These are phyloP conservation scores for Coniochaeta pulveracea DNA, from an alignment of 2,329 filamentous ascomycete genomes.

Conservation along the genomic window DNA sequence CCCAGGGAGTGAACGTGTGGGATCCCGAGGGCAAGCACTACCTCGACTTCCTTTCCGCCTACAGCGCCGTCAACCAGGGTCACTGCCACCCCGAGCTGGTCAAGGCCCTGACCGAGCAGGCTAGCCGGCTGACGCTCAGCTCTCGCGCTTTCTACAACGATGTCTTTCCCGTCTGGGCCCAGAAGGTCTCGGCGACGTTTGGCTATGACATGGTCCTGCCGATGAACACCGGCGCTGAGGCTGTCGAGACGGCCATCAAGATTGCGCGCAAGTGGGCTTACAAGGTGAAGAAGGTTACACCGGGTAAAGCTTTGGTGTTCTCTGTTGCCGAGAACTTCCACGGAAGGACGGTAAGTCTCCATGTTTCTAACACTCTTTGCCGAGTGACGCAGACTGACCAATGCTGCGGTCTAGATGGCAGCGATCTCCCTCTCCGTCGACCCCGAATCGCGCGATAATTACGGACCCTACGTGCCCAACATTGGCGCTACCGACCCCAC, in stretches of 20 bases:
- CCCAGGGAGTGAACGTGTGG: conserved; percentile 82
- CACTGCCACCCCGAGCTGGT: conserved; percentile 96
- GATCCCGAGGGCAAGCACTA: conserved; percentile 94
- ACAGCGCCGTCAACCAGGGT: conserved; percentile 95
- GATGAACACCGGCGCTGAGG: conserved; percentile 97
- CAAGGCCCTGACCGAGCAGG: conserved; percentile 82
- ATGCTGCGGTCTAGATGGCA: conserved; percentile 51
- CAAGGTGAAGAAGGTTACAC: conserved; percentile 83
- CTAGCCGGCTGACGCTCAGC: conserved; percentile 78
- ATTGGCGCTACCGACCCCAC: conserved; percentile 68
- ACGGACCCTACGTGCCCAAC: conserved; percentile 87
- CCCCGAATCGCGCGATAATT: conserved; percentile 91
- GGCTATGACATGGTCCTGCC: conserved; percentile 96
- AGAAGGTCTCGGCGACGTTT: conserved; percentile 81
- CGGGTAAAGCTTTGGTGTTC: conserved; percentile 76
- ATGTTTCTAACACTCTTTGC: not conserved
- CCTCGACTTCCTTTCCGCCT: conserved; percentile 94
- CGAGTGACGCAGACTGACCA: not conserved
- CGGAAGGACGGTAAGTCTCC: conserved; percentile 67
- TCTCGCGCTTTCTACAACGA: conserved; percentile 97
- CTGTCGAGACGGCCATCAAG: conserved; percentile 92
- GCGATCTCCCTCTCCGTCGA: conserved; percentile 94
- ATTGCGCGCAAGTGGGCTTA: conserved; percentile 96
- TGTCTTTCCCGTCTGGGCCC: conserved; percentile 90
- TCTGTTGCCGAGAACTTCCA: conserved; percentile 90